Percentiles rank a stretch among this genome's conserved stretches.
These are phyloP conservation scores for Rhizophora mangle DNA, from an alignment of 345 rosid genomes.

Conservation along the genomic window DNA sequence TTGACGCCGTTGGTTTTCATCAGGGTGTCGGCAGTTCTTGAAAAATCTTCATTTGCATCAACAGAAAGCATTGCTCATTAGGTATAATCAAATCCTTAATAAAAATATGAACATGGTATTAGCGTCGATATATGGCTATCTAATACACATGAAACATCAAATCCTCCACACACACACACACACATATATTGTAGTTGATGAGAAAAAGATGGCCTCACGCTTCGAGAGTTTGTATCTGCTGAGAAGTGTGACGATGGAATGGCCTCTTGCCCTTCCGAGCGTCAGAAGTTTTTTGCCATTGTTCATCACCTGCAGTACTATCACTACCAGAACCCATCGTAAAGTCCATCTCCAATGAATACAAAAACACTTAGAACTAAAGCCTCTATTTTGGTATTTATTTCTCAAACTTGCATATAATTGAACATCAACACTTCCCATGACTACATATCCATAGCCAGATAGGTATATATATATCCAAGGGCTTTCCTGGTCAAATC, in stretches of 20 bases:
- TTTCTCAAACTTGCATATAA: background rate
- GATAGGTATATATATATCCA: background rate
- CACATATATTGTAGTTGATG: no score
- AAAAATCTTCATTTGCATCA: constrained; percentile 41
- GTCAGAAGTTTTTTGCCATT: constrained; percentile 10
- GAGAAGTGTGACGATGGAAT: constrained; percentile 50
- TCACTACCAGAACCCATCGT: constrained; percentile 21
- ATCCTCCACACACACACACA: no score
- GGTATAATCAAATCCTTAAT: no score
- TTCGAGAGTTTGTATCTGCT: constrained; percentile 55
- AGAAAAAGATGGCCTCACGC: constrained; percentile 25
- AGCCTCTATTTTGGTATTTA: background rate
- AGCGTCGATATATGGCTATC: no score
- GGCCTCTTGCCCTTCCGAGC: constrained; percentile 24
- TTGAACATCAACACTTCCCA: background rate
- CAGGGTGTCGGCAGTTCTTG: constrained; percentile 65
- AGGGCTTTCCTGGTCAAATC: background rate
- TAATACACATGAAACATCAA: no score
- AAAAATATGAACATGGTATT: no score
- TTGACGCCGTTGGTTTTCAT: constrained; percentile 45
- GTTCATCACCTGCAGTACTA: constrained; percentile 42
- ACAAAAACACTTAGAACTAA: background rate
- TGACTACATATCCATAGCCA: background rate
- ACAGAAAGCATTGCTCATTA: background rate
- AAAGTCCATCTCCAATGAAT: constrained; percentile 18